phyloP scores from a whole-genome alignment of 1,284 basidiomycete genomes.

The Mycena sp. region DNA sequence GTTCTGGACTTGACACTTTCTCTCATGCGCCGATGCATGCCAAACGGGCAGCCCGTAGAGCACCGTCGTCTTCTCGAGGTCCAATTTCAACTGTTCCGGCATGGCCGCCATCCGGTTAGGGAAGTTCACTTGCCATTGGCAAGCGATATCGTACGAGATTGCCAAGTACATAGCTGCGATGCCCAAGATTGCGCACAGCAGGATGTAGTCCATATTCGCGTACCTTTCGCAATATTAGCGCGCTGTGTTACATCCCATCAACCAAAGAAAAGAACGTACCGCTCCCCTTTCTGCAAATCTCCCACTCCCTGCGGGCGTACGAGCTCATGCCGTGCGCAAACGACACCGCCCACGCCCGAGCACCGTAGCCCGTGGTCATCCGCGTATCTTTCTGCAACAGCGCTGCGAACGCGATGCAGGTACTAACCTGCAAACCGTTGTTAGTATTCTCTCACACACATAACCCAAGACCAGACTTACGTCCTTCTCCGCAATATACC shows the following conservation, averaged over 20 bases:
- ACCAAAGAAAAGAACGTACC: conserved; percentile 7
- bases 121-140: conserved; percentile 11
- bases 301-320: conserved; percentile 26
- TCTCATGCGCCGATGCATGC: conserved; percentile 35
- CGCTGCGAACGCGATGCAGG: conserved; percentile 25
- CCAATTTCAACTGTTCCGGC: conserved; percentile 10
- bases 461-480: conserved; percentile 9
- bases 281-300: conserved; percentile 31
- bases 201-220: conserved; percentile 26
- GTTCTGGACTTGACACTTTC: conserved; percentile 28
- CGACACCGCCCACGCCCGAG: conserved; percentile 23
- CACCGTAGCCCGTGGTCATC: conserved; percentile 14
- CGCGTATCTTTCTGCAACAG: conserved; percentile 22
- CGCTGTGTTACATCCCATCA: background rate
- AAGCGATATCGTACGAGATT: conserved; percentile 34
- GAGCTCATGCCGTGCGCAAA: conserved; percentile 25
- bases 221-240: conserved; percentile 14
- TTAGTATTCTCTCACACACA: background rate
- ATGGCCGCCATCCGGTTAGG: conserved; percentile 7
- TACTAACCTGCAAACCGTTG: conserved; percentile 17
- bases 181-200: conserved; percentile 10
- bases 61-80: background rate
- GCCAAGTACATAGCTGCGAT: background rate
- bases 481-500: conserved; percentile 17
- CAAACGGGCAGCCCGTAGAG: conserved; percentile 28